Percentiles rank a stretch among this genome's conserved stretches.
These are phyloP conservation scores for Pouteria glomerata DNA, from an alignment of 148 eudicot species.

Conservation along the genomic window DNA sequence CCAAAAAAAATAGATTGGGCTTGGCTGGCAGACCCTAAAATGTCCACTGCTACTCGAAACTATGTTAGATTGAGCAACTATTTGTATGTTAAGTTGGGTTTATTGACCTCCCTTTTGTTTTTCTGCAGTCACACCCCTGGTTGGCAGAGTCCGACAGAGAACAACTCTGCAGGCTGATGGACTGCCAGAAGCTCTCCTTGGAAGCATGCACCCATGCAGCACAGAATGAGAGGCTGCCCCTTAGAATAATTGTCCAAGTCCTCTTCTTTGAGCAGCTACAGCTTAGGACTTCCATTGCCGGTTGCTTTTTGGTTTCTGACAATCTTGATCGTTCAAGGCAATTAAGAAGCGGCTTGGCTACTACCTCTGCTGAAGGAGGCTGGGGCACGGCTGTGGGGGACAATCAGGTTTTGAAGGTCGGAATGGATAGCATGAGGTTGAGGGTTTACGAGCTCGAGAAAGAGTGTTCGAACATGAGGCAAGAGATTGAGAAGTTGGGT, in stretches of 20 bases:
- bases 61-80: not conserved
- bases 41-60: too few relatives aligned
- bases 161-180: conserved; percentile 40
- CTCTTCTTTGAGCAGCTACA: conserved; percentile 52
- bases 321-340: conserved; percentile 28
- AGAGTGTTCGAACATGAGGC: conserved; percentile 66
- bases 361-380: conserved; percentile 13
- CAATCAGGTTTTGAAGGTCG: conserved; percentile 23
- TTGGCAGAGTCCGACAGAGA: conserved; percentile 42
- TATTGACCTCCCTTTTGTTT: not conserved
- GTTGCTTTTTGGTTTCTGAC: conserved; percentile 38
- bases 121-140: conserved; percentile 48
- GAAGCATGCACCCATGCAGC: conserved; percentile 55
- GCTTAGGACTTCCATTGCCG: conserved; percentile 37
- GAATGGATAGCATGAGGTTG: conserved; percentile 36
- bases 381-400: conserved; percentile 12
- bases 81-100: not conserved
- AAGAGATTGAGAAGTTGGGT: conserved; percentile 65
- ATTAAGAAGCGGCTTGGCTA: conserved; percentile 14
- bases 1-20: too few relatives aligned
- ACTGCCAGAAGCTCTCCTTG: conserved; percentile 43
- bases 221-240: conserved; percentile 48
- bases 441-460: conserved; percentile 40
- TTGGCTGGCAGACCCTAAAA: too few relatives aligned
- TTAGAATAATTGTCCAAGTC: conserved; percentile 44